Percentiles rank a stretch among this genome's conserved stretches.
Evolutionary conservation across 2,329 filamentous ascomycete species (phyloP).

Genomic region (Bipolaris gigantea): DNA sequence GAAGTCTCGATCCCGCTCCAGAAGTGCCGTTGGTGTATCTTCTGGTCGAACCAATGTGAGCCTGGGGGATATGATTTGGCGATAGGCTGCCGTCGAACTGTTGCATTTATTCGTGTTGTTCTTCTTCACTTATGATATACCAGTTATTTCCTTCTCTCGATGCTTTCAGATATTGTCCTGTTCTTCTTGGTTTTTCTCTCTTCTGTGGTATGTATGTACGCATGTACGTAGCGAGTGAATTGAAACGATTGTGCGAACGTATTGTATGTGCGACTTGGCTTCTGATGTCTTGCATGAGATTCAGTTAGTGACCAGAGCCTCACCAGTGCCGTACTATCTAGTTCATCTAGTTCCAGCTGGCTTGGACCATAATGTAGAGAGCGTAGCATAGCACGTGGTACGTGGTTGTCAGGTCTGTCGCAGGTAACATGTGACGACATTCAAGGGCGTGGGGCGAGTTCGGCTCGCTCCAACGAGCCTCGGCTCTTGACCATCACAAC

Average conservation of each 20-base stretch:
- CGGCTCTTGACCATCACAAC: conserved; percentile 20
- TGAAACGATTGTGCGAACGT: neutral
- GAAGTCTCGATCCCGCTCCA: conserved; percentile 35
- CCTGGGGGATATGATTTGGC: conserved; percentile 39
- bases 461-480: conserved; percentile 22
- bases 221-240: neutral
- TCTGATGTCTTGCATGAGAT: neutral
- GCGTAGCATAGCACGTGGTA: neutral
- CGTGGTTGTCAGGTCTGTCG: neutral
- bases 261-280: neutral
- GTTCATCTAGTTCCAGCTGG: neutral
- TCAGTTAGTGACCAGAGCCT: conserved; percentile 6
- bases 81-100: conserved; percentile 6
- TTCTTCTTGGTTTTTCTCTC: neutral
- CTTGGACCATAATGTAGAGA: neutral
- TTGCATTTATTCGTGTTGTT: neutral
- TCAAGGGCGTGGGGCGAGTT: conserved; percentile 6
- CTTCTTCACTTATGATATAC: conserved; percentile 1
- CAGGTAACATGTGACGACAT: conserved; percentile 6
- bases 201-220: neutral
- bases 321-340: neutral
- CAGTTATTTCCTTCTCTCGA: conserved; percentile 2
- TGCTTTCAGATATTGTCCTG: neutral
- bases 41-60: conserved; percentile 34
- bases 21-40: conserved; percentile 35